phyloP scores from a whole-genome alignment of 805 yeast genomes.

The Nakazawaea holstii region DNA sequence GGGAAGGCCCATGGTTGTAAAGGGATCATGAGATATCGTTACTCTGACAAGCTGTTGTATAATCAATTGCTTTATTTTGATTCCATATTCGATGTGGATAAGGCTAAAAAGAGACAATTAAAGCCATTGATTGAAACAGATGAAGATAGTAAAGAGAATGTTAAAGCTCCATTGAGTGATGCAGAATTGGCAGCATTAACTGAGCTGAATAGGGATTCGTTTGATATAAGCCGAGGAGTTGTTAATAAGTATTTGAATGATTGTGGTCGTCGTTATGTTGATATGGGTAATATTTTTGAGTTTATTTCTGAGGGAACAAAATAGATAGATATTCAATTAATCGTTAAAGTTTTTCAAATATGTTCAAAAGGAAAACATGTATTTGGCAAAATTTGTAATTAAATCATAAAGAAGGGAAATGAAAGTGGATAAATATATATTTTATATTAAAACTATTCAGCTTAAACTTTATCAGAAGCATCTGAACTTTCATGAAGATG shows the following conservation, averaged over 20 bases:
- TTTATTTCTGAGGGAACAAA: conserved; percentile 32
- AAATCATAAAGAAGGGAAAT: background rate
- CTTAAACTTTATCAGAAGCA: conserved; percentile 9
- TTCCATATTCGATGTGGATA: conserved; percentile 76
- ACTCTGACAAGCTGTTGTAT: conserved; percentile 75
- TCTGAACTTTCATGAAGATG: conserved; percentile 1
- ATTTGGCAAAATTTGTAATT: background rate
- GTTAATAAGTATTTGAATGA: conserved; percentile 69
- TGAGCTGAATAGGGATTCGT: conserved; percentile 69
- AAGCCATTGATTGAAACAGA: conserved; percentile 51
- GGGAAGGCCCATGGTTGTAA: conserved; percentile 63
- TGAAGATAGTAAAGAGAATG: conserved; percentile 21
- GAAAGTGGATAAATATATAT: background rate
- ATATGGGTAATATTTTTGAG: conserved; percentile 75
- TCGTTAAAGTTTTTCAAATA: too few species aligned
- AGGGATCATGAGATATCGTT: conserved; percentile 76
- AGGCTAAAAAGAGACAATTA: conserved; percentile 53
- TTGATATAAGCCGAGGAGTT: conserved; percentile 48
- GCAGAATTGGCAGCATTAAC: conserved; percentile 69
- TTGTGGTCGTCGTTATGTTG: conserved; percentile 87
- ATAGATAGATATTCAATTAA: background rate
- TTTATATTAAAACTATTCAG: background rate
- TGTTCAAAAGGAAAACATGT: too few species aligned
- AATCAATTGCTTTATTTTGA: conserved; percentile 79
- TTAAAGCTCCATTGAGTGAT: conserved; percentile 23